Percentiles rank a stretch among this genome's conserved stretches.
phyloP scores from a whole-genome alignment of 2,329 filamentous ascomycete species.

The Acrocalymma vagum region DNA sequence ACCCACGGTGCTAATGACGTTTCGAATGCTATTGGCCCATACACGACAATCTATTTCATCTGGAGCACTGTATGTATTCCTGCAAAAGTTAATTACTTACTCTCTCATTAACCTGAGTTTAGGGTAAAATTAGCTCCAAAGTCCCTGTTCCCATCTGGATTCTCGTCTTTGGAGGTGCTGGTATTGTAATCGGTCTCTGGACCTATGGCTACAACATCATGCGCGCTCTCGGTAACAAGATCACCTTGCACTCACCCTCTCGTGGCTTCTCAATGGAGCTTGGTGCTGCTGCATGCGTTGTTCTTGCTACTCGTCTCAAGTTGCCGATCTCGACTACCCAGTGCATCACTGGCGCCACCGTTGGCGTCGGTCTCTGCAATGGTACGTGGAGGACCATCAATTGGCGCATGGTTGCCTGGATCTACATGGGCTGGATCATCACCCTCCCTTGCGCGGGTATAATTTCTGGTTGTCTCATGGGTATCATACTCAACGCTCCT shows the following conservation, averaged over 20 bases:
- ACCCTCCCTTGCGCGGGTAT: slow-evolving; percentile 54
- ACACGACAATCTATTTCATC: slow-evolving; percentile 69
- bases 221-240: slow-evolving; percentile 68
- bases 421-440: slow-evolving; percentile 55
- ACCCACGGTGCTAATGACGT: slow-evolving; percentile 76
- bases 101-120: background rate
- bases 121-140: slow-evolving; percentile 51
- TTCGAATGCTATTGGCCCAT: slow-evolving; percentile 63
- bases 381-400: slow-evolving; percentile 51
- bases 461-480: slow-evolving; percentile 69
- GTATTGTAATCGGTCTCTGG: slow-evolving; percentile 66
- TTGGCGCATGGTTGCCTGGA: slow-evolving; percentile 52
- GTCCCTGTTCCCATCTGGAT: slow-evolving; percentile 68
- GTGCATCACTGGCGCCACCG: slow-evolving; percentile 53
- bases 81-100: background rate
- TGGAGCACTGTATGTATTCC: slow-evolving; percentile 59
- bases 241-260: slow-evolving; percentile 69
- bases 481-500: slow-evolving; percentile 69
- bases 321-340: slow-evolving; percentile 66
- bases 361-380: slow-evolving; percentile 43
- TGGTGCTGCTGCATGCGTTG: slow-evolving; percentile 66
- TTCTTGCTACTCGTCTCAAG: slow-evolving; percentile 69
- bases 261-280: slow-evolving; percentile 57
- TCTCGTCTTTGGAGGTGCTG: slow-evolving; percentile 59
- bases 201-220: slow-evolving; percentile 73